Evolutionary conservation across 1,139 yeast species (phyloP).

Genomic region (Nakaseomyces uthaithaninus): DNA sequence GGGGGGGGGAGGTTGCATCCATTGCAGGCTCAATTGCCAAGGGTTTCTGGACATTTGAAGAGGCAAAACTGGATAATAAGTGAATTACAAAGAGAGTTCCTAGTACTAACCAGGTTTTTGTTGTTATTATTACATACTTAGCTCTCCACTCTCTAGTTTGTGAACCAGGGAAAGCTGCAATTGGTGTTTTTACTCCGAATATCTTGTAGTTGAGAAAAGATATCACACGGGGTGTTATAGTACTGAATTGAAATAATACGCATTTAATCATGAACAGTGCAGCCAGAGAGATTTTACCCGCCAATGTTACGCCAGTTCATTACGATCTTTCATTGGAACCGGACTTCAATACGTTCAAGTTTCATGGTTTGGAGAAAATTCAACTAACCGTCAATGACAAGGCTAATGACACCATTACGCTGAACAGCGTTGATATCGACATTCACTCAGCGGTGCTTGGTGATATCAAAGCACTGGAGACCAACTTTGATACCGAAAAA

Average conservation of each 20-base stretch:
- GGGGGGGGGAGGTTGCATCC: no score
- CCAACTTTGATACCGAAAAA: slow-evolving; percentile 42
- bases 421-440: slow-evolving; percentile 61
- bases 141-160: no score
- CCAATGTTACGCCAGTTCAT: slow-evolving; percentile 62
- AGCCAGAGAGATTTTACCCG: slow-evolving; percentile 59
- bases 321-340: slow-evolving; percentile 71
- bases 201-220: no score
- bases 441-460: slow-evolving; percentile 46
- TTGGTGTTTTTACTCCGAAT: no score
- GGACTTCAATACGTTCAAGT: slow-evolving; percentile 59
- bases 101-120: no score
- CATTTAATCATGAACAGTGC: slow-evolving; percentile 6
- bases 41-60: no score
- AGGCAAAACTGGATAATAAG: no score
- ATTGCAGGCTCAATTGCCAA: no score
- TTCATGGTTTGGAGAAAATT: slow-evolving; percentile 57
- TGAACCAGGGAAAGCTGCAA: no score
- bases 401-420: slow-evolving; percentile 23
- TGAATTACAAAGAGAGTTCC: no score
- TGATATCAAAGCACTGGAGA: slow-evolving; percentile 28
- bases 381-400: slow-evolving; percentile 53
- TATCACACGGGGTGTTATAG: background rate
- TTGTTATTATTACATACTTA: no score
- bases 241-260: background rate